A percentile compares a stretch with the other conserved stretches of the same genome.
Conservation (phyloP, 1,284 basidiomycete species). For the Blastosporella zonata region DNA sequence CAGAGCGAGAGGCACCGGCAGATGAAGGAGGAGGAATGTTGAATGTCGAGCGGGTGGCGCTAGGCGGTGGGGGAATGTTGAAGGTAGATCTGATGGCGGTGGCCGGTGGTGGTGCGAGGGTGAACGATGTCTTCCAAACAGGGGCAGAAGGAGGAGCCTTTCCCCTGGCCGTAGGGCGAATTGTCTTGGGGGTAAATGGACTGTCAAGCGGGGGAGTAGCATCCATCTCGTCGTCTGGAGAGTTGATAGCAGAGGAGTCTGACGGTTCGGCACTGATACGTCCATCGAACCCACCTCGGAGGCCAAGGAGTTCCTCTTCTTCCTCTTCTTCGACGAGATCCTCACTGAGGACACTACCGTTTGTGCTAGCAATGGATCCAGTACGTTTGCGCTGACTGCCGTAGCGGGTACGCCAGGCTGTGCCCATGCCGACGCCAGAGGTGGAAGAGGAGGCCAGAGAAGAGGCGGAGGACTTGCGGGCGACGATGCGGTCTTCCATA, state of each 20-base stretch:
- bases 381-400: conserved; percentile 58
- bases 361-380: conserved; percentile 70
- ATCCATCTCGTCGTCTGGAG: conserved; percentile 43
- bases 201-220: conserved; percentile 27
- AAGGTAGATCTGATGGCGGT: conserved; percentile 51
- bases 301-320: conserved; percentile 63
- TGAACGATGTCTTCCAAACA: conserved; percentile 51
- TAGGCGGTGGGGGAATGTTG: conserved; percentile 39
- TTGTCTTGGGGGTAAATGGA: conserved; percentile 17
- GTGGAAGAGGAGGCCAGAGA: conserved; percentile 55
- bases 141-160: conserved; percentile 52
- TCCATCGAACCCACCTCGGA: conserved; percentile 65
- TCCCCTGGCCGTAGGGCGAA: conserved; percentile 19
- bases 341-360: conserved; percentile 69
- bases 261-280: conserved; percentile 27
- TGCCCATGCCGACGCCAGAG: conserved; percentile 63
- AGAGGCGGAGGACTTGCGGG: conserved; percentile 67
- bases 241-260: conserved; percentile 38
- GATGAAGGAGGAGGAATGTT: conserved; percentile 41
- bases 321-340: conserved; percentile 80
- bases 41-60: conserved; percentile 49
- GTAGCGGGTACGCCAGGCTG: conserved; percentile 62
- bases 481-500: conserved; percentile 76
- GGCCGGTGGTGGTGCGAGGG: conserved; percentile 38
- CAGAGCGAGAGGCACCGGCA: conserved; percentile 37